Base-by-base conservation (phyloP, 1,139 yeast species). In the Zygoascus meyerae region DNA sequence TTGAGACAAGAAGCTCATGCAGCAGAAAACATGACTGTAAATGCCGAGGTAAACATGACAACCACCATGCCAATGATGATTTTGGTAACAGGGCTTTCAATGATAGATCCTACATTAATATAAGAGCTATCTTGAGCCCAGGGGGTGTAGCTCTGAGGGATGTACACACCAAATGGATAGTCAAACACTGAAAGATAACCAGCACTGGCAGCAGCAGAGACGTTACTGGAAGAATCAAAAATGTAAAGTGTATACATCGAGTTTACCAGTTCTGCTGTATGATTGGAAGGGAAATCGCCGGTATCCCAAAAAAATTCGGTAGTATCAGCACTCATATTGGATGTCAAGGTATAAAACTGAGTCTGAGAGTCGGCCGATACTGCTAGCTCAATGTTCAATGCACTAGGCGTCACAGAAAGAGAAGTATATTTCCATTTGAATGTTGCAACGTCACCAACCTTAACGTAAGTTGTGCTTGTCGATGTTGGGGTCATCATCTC, bases 351-450 rank as follows among this genome's bases (percentile, higher is more conserved):
- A 45, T 66, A 64, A 21, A 21, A 21, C 7, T 21, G 26, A 2
- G 68, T 62, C 48, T 67, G 63, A 14, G 61, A 52, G 53, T 69
- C 69, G 46, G 49, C 50, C 2, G 70, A 58, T 57, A 73, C 69
- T 45, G 58, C 57, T 2, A 70, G 70, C 47, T 65, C 64, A 32
- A 69, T 60, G 48, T 69, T 67, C 42, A 70, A 48, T 1, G 64
- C 63, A 17, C 59, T 52, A 1, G 73, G 73, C 7, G 70, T 63
- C 17, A 66, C 60, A 1, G 52, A 46, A 11, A 69, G 58, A 38
- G 63, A 59, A 18, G 72, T 67, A 50, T 65, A 69, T 31, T 63
- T 56, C 73, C 73, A 69, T 26, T 64, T 59, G 50, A 70, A 70
- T 11, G 73, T 68, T 10, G 71, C 73, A 34, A 56, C 52, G 12